Evolutionary conservation across 106 monocot species (phyloP).

Genomic region (Dioscorea zingiberensis): DNA sequence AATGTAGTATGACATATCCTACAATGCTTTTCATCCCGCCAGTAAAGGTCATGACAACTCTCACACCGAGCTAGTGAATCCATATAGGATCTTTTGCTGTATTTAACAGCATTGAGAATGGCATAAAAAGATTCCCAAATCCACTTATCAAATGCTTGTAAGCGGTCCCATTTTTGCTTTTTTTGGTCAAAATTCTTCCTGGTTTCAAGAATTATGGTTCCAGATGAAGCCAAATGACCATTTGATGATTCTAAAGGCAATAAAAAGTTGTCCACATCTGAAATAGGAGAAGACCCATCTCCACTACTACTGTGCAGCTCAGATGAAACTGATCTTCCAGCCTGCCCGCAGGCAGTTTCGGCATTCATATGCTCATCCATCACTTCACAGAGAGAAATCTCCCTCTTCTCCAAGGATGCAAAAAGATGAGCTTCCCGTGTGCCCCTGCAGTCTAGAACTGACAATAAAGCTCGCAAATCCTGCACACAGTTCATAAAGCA

Average conservation of each 20-base stretch:
- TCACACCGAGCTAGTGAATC: conserved; percentile 68
- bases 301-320: conserved; percentile 40
- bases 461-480: conserved; percentile 69
- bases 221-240: conserved; percentile 8
- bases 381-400: conserved; percentile 42
- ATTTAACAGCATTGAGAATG: conserved; percentile 59
- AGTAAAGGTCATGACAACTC: conserved; percentile 84
- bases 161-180: conserved; percentile 59
- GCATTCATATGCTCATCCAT: conserved; percentile 43
- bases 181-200: conserved; percentile 35
- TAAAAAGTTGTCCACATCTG: conserved; percentile 75
- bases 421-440: conserved; percentile 69
- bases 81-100: conserved; percentile 39
- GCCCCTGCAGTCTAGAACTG: conserved; percentile 76
- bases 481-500: conserved; percentile 25
- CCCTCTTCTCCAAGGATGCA: conserved; percentile 59
- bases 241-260: conserved; percentile 10
- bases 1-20: conserved; percentile 82
- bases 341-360: conserved; percentile 15
- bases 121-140: conserved; percentile 70
- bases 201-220: conserved; percentile 29
- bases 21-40: conserved; percentile 97
- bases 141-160: conserved; percentile 89
- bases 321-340: conserved; percentile 22
- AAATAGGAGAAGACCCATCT: conserved; percentile 74